Base-by-base conservation (phyloP, 2,329 filamentous ascomycete genomes). In the Penicillium sp. region DNA sequence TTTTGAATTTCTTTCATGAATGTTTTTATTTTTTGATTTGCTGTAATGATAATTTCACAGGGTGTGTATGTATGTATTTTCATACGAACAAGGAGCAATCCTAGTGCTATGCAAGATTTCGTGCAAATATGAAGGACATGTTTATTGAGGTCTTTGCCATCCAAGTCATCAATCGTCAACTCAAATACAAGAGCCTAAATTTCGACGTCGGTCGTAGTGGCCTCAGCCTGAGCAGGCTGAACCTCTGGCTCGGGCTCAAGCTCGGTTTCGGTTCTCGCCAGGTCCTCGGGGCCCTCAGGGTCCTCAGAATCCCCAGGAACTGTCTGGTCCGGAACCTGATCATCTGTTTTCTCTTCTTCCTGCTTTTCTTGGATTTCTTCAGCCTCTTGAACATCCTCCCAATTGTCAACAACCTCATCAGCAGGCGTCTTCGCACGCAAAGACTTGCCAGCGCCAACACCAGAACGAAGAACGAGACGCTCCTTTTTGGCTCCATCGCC, bases 321-420 rank as follows among this genome's bases (percentile, higher is more conserved):
- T 7, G 11, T 31, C 40, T 61, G 53, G 24, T 60, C 62, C 43
- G 53, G 56, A 5, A 59, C 57, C 39, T 59, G 54, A 34, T 60
- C 61, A 31, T 54, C 57, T 42, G 67, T 73, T 42, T 77, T 70
- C 46, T 76, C 76, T 34, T 77, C 73, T 22, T 49, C 47, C 24
- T 49, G 45, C 68, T 69, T 14, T 67, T 64, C 58, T 38, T 79
- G 24, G 8, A 27, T 75, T 42, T 79, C 74, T 45, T 71, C 73
- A 45, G 77, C 74, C 44, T 77, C 74, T 44, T 71, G 73, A 47
- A 77, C 74, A 45, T 77, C 73, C 52, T 79, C 77, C 76, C 77
- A 80, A 57, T 73, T 74, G 60, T 80, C 78, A 10, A 69, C 75
- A 22, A 79, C 72, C 22, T 73, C 64, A 13, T 60, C 62, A 6